Conservation (phyloP, 179 eudicot genomes). For the Vitellaria paradoxa region DNA sequence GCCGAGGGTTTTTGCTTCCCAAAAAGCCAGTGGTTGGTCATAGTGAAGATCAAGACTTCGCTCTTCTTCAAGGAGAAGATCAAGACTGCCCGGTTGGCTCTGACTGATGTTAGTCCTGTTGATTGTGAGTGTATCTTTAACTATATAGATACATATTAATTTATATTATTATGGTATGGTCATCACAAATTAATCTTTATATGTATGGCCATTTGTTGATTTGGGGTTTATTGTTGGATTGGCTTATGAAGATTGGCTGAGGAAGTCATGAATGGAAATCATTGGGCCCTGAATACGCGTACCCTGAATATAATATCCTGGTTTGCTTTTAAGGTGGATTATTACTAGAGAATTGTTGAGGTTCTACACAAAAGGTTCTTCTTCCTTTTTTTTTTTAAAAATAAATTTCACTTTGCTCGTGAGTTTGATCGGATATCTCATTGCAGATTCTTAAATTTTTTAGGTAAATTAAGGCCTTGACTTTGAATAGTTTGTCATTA, state of each 20-base stretch:
- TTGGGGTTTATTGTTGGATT: neutral
- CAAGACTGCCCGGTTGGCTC: slow-evolving; percentile 86
- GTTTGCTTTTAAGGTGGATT: slow-evolving; percentile 92
- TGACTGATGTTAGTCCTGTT: slow-evolving; percentile 89
- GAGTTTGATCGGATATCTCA: too few relatives aligned
- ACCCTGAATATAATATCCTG: slow-evolving; percentile 65
- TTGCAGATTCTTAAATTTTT: too few relatives aligned
- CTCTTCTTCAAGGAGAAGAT: slow-evolving; percentile 90
- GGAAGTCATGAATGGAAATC: slow-evolving; percentile 80
- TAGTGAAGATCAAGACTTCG: slow-evolving; percentile 88
- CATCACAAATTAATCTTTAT: neutral
- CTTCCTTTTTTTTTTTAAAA: neutral
- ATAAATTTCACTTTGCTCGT: too few relatives aligned
- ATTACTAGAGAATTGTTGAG: slow-evolving; percentile 85
- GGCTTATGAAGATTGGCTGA: slow-evolving; percentile 64
- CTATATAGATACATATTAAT: too few relatives aligned
- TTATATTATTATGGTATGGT: neutral
- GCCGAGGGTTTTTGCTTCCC: too few relatives aligned
- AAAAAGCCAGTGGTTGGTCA: too few relatives aligned
- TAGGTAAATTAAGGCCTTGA: too few relatives aligned
- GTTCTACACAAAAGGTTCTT: slow-evolving; percentile 68
- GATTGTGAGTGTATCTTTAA: slow-evolving; percentile 44
- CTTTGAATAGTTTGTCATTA: too few relatives aligned
- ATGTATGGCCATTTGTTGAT: neutral
- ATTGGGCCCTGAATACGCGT: slow-evolving; percentile 64